These are phyloP conservation scores for Penicillium nucicola DNA, from an alignment of 495 filamentous ascomycete genomes.

Conservation along the genomic window DNA sequence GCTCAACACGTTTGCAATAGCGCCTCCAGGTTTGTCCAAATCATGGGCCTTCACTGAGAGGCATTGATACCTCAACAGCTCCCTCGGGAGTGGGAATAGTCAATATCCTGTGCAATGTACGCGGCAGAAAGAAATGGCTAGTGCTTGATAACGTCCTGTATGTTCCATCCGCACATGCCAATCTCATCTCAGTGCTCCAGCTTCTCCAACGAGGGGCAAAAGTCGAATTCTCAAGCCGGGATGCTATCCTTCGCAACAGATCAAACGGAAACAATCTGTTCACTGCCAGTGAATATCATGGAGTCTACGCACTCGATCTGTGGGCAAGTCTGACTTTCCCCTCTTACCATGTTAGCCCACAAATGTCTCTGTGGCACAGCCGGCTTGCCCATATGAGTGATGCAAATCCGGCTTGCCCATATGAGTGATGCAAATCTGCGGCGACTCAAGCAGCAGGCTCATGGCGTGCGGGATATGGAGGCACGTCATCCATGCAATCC, in stretches of 20 bases:
- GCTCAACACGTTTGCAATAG: slow-evolving; percentile 13
- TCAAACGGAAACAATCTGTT: slow-evolving; percentile 11
- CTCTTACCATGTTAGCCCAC: slow-evolving; percentile 15
- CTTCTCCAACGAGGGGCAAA: slow-evolving; percentile 14
- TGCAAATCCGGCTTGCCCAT: no score
- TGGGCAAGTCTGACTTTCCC: slow-evolving; percentile 11
- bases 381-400: no score
- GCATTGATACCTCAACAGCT: slow-evolving; percentile 9
- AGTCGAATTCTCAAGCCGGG: slow-evolving; percentile 8
- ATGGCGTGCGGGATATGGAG: slow-evolving; percentile 6
- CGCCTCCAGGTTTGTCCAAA: no score
- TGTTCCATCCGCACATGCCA: slow-evolving; percentile 10
- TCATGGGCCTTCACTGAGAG: slow-evolving; percentile 7
- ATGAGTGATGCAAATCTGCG: no score
- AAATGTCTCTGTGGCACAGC: slow-evolving; percentile 13
- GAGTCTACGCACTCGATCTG: slow-evolving; percentile 12
- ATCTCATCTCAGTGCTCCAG: slow-evolving; percentile 10
- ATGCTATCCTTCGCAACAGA: slow-evolving; percentile 6
- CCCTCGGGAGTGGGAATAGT: slow-evolving; percentile 3
- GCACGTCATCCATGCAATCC: slow-evolving; percentile 13
- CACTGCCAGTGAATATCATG: slow-evolving; percentile 12
- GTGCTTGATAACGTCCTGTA: slow-evolving; percentile 10
- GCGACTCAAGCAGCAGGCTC: slow-evolving; percentile 11
- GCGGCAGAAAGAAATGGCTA: slow-evolving; percentile 13
- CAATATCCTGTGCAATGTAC: slow-evolving; percentile 10